phyloP scores from a whole-genome alignment of 2,329 filamentous ascomycete genomes.

The Aspergillus luchuensis region DNA sequence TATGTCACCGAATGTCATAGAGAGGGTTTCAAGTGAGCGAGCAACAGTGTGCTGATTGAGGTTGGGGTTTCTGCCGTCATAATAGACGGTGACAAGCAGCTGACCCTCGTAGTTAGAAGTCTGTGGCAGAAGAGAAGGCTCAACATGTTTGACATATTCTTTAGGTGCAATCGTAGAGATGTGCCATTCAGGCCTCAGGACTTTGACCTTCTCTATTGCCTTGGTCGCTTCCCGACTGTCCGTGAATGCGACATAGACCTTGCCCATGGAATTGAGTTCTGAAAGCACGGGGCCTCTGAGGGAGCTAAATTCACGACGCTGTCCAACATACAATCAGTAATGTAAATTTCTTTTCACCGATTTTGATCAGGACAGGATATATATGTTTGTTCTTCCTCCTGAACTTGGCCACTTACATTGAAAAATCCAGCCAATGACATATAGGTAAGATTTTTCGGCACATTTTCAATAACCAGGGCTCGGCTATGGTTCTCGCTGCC shows the following conservation, averaged over 20 bases:
- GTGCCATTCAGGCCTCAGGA: slow-evolving; percentile 52
- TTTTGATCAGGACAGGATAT: background rate
- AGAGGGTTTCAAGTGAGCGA: slow-evolving; percentile 47
- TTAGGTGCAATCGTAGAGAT: slow-evolving; percentile 49
- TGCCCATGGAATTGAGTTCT: slow-evolving; percentile 41
- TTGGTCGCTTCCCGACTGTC: slow-evolving; percentile 63
- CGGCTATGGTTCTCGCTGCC: slow-evolving; percentile 32
- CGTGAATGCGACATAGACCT: slow-evolving; percentile 58
- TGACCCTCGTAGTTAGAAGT: slow-evolving; percentile 58
- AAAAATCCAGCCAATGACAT: slow-evolving; percentile 42
- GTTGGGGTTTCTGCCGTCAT: slow-evolving; percentile 30
- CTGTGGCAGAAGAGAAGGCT: slow-evolving; percentile 27
- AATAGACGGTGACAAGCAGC: slow-evolving; percentile 54
- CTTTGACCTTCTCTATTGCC: slow-evolving; percentile 51
- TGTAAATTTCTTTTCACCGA: background rate
- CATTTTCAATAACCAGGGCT: slow-evolving; percentile 37
- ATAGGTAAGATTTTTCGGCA: slow-evolving; percentile 34
- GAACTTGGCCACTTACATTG: slow-evolving; percentile 34
- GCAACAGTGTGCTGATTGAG: slow-evolving; percentile 45
- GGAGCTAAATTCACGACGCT: slow-evolving; percentile 41
- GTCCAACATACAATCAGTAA: slow-evolving; percentile 6
- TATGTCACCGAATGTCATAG: slow-evolving; percentile 42
- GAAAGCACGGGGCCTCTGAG: slow-evolving; percentile 42
- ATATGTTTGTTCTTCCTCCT: background rate
- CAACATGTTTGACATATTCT: slow-evolving; percentile 47